Evolutionary conservation across 495 filamentous ascomycete species (phyloP).

Genomic region (Podospora australis): DNA sequence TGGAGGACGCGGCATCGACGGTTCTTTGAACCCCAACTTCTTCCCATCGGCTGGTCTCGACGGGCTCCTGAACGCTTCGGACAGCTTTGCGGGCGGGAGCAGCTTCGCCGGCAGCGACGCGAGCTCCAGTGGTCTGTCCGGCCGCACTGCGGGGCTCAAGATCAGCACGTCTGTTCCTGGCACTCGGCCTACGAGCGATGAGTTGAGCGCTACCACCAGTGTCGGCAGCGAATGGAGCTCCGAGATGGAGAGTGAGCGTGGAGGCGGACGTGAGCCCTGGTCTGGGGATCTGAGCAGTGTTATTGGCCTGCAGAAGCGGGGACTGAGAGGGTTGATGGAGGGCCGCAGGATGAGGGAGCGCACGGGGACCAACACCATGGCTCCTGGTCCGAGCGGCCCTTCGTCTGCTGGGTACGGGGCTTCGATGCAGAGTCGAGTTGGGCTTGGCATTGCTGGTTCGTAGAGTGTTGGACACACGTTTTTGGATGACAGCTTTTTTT

Average conservation of each 20-base stretch:
- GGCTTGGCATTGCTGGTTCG: constrained; percentile 20
- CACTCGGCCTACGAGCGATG: constrained; percentile 34
- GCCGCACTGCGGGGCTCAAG: constrained; percentile 23
- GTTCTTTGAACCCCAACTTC: constrained; percentile 43
- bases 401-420: neutral
- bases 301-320: constrained; percentile 93
- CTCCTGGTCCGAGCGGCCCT: neutral
- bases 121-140: constrained; percentile 3
- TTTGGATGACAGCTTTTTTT: no score
- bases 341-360: constrained; percentile 78
- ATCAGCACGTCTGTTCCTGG: constrained; percentile 36
- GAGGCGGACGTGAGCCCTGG: constrained; percentile 58
- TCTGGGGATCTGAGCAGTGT: constrained; percentile 79
- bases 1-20: constrained; percentile 67
- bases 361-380: constrained; percentile 21
- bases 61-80: constrained; percentile 20
- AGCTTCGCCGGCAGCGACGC: constrained; percentile 8
- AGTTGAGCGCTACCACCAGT: constrained; percentile 44
- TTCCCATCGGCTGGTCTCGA: constrained; percentile 27
- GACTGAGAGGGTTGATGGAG: constrained; percentile 90
- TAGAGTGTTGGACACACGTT: constrained; percentile 8
- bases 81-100: constrained; percentile 23
- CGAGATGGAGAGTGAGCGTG: constrained; percentile 29
- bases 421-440: constrained; percentile 11
- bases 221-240: constrained; percentile 45